Conservation (phyloP, 164 flowering plant species). For the Magnolia officinalis region DNA sequence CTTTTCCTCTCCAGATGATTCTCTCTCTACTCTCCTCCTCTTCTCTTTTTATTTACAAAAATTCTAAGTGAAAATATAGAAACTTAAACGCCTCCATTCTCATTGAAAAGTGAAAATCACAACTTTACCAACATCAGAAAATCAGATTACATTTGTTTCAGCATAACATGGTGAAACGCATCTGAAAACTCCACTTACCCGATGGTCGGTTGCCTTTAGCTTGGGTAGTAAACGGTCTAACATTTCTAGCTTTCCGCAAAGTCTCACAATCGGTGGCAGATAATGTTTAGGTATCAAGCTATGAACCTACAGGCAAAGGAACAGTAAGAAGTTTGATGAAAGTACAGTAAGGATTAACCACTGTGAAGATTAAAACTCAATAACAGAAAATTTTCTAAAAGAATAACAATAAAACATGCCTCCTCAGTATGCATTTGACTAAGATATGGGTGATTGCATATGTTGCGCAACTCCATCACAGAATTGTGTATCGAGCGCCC, state of each 20-base stretch:
- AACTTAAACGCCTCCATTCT: no score
- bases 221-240: conserved; percentile 90
- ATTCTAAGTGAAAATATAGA: no score
- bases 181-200: conserved; percentile 46
- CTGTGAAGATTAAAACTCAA: background rate
- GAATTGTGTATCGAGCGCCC: conserved; percentile 89
- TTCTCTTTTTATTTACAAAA: no score
- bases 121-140: background rate
- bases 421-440: conserved; percentile 96
- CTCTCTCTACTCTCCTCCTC: no score
- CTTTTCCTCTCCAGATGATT: no score
- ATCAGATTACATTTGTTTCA: background rate
- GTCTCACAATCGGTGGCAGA: conserved; percentile 83
- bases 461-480: conserved; percentile 96
- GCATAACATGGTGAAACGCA: background rate
- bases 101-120: background rate
- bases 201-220: conserved; percentile 94
- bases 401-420: conserved; percentile 38
- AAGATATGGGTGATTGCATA: conserved; percentile 98
- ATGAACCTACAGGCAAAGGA: conserved; percentile 48
- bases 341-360: background rate
- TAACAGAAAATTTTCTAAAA: background rate
- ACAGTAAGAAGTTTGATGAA: background rate
- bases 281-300: conserved; percentile 77
- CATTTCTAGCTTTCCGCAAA: conserved; percentile 99